Evolutionary conservation across 495 filamentous ascomycete genomes (phyloP).

Genomic region (Talaromyces borbonicus): DNA sequence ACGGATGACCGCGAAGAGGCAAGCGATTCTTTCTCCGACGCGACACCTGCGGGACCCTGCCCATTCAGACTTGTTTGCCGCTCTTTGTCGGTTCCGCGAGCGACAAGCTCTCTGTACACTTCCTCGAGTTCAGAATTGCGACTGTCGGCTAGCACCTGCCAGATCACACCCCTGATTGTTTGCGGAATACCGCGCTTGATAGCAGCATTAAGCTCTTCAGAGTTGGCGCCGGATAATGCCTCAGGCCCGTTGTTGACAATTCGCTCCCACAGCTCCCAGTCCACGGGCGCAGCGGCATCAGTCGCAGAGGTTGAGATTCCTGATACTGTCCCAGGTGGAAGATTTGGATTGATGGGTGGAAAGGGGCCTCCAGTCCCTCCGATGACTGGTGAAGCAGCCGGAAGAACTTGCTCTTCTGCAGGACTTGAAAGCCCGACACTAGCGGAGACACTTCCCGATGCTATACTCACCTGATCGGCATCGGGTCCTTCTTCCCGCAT

Average conservation of each 20-base stretch:
- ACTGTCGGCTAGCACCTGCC: conserved; percentile 93
- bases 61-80: conserved; percentile 43
- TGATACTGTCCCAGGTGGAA: conserved; percentile 75
- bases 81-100: conserved; percentile 71
- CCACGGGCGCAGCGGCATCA: conserved; percentile 59
- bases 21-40: conserved; percentile 41
- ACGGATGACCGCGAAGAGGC: conserved; percentile 71
- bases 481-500: conserved; percentile 64
- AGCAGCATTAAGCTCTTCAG: conserved; percentile 78
- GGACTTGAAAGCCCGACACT: conserved; percentile 46
- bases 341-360: conserved; percentile 45
- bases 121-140: conserved; percentile 81
- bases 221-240: conserved; percentile 71
- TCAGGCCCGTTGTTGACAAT: conserved; percentile 89
- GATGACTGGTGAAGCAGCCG: conserved; percentile 22
- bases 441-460: conserved; percentile 34
- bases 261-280: conserved; percentile 97
- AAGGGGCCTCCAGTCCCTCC: conserved; percentile 40
- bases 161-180: conserved; percentile 91
- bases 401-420: conserved; percentile 38
- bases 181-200: conserved; percentile 91
- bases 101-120: conserved; percentile 76
- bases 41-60: conserved; percentile 25
- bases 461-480: conserved; percentile 24
- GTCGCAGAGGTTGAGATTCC: conserved; percentile 59